Conservation (phyloP, 306 rosid species). For the Prunus mira region DNA sequence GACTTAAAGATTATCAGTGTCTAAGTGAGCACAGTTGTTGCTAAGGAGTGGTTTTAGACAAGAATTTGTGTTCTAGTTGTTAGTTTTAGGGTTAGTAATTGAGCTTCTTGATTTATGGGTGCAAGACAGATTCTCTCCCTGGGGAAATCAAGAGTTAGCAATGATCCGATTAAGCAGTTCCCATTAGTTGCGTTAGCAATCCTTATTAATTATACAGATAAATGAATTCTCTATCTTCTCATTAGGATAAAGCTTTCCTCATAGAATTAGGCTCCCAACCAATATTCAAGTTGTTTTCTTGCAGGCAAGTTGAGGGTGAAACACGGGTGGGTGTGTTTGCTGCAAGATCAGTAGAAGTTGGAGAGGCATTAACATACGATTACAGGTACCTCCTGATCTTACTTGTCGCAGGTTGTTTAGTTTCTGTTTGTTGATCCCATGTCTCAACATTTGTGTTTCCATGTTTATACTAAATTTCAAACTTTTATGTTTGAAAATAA, state of each 20-base stretch:
- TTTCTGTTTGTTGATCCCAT: background rate
- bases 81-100: background rate
- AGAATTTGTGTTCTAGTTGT: background rate
- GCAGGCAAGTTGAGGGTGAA: constrained; percentile 95
- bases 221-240: background rate
- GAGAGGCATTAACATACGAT: constrained; percentile 85
- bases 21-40: background rate
- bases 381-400: constrained; percentile 56
- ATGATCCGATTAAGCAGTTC: background rate
- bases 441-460: background rate
- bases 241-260: background rate
- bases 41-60: background rate
- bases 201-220: background rate
- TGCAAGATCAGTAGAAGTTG: constrained; percentile 64
- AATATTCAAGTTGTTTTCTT: constrained; percentile 14
- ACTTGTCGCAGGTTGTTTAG: constrained; percentile 5
- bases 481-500: background rate
- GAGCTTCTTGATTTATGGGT: background rate
- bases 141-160: background rate
- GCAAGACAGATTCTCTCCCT: background rate
- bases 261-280: background rate
- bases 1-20: background rate
- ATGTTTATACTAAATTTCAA: background rate
- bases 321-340: constrained; percentile 86
- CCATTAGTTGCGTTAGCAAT: background rate